phyloP scores from a whole-genome alignment of 2,329 filamentous ascomycete species.

The Ampelomyces quisqualis region DNA sequence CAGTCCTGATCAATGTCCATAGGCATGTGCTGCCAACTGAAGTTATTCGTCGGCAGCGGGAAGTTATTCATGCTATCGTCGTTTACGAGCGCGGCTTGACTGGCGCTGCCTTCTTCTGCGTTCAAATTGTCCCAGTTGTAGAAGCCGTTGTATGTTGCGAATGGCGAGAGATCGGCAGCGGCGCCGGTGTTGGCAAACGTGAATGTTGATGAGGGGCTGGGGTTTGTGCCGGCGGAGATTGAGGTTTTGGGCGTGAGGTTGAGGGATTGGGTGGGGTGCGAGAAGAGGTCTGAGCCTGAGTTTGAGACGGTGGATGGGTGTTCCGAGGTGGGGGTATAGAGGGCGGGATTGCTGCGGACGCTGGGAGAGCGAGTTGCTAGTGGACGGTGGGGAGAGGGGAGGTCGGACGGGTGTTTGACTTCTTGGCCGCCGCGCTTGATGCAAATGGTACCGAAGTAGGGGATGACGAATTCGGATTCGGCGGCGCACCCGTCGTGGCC shows the following conservation, averaged over 20 bases:
- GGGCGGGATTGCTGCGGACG: conserved; percentile 1
- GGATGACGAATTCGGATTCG: conserved; percentile 40
- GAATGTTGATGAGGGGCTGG: conserved; percentile 4
- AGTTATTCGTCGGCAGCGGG: conserved; percentile 39
- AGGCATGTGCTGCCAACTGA: conserved; percentile 44
- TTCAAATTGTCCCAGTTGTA: conserved; percentile 38
- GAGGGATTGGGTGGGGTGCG: conserved; percentile 12
- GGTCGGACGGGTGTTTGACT: conserved; percentile 6
- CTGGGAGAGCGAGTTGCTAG: not conserved
- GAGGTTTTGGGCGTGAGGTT: conserved; percentile 17
- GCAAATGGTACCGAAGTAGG: conserved; percentile 47
- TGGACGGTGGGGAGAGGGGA: conserved; percentile 1
- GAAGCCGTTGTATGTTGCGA: conserved; percentile 45
- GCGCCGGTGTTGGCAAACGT: conserved; percentile 13
- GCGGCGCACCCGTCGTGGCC: conserved; percentile 13
- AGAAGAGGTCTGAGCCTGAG: conserved; percentile 13
- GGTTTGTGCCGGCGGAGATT: conserved; percentile 12
- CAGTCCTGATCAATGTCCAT: conserved; percentile 48
- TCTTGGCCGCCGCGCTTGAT: conserved; percentile 35
- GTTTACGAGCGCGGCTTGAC: conserved; percentile 11
- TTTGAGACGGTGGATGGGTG: conserved; percentile 4
- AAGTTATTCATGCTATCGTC: conserved; percentile 33
- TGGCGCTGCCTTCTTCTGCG: conserved; percentile 12
- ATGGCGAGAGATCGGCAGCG: conserved; percentile 29
- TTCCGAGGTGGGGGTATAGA: conserved; percentile 16